Evolutionary conservation across 495 filamentous ascomycete genomes (phyloP), one percentile per base, ranked within the genome.

Genomic region (Aspergillus haitiensis): DNA sequence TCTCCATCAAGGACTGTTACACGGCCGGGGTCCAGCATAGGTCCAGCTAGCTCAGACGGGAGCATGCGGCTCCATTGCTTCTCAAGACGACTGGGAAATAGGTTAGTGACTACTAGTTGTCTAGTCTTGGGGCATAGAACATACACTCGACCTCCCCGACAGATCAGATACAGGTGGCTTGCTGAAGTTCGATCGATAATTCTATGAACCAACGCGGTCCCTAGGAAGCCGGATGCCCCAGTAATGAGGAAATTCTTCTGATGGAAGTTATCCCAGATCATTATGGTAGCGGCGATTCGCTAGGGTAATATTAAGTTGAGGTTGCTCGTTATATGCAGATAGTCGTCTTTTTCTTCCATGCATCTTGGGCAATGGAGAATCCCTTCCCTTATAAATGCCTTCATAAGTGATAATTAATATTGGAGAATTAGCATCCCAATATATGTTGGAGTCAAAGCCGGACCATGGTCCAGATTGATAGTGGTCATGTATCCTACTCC

Each of bases 191-290:
- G 15, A 13, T 16, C 32, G 11, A 50, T 11, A 2, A 63, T 27
- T 5, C 60, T 21, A 21, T 63, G 31, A n/a, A 55, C 39, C 5
- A 63, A 11, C 7, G 55, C 60, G 7, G 60, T 58, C 15, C 55
- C 63, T 11, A 66, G 40, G 44, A 66, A 66, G n/a, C 63, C 63
- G 15, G 59, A 62, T 6, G 50, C 56, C 10, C 63, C 59, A 1
- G 63, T 66, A 12, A 66, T 45, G 3, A 62, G 48, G 37, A 66
- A 8, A 6, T 7, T 37, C 16, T 58, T 63, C 3, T n/a, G 49
- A 13, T 39, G 3, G 27, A 37, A 63, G 35, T 48, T 81, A 75
- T 59, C 32, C 60, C 60, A 63, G 47, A 62, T 62, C 21, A 27
- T 27, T 27, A 27, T 27, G 21, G 21, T 27, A 27, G 21, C 21